A percentile compares a stretch with the other conserved stretches of the same genome.
Evolutionary conservation across 73 alveolate species (phyloP).

Genomic region (Blepharisma stoltei): DNA sequence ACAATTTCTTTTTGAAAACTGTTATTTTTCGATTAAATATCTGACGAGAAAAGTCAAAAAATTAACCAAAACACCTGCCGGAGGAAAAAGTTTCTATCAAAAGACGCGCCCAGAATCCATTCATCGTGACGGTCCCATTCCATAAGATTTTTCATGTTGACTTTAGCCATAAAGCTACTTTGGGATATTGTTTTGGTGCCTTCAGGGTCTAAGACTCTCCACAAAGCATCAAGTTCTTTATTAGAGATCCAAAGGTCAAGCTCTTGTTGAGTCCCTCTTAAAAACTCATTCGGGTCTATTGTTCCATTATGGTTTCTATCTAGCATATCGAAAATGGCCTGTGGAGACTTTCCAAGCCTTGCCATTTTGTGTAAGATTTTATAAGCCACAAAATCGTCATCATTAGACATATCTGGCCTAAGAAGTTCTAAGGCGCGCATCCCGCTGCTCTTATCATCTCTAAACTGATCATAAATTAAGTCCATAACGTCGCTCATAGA

Average conservation of each 20-base stretch:
- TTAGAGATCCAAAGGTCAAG: slow-evolving; percentile 9
- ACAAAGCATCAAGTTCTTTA: neutral
- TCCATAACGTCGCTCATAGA: slow-evolving; percentile 2
- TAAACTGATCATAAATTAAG: neutral
- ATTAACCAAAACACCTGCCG: no score
- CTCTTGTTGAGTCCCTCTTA: slow-evolving; percentile 7
- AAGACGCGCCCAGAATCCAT: no score
- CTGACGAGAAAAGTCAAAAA: no score
- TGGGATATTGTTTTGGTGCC: neutral
- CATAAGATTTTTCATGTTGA: slow-evolving; percentile 12
- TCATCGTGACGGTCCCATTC: neutral
- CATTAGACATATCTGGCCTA: neutral
- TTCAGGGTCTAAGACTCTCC: neutral
- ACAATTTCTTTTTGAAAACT: no score
- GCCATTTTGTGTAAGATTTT: slow-evolving; percentile 26
- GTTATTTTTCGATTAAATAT: no score
- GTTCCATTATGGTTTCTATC: slow-evolving; percentile 9
- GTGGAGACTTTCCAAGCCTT: slow-evolving; percentile 26
- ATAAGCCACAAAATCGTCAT: slow-evolving; percentile 14
- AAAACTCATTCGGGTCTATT: slow-evolving; percentile 4
- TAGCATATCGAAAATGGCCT: neutral
- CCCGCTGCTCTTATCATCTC: neutral
- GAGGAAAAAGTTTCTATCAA: no score
- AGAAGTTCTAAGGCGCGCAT: neutral
- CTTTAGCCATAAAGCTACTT: neutral